Conservation (phyloP, 371 early-diverging fungal genomes). For the Mucor plumbeus region DNA sequence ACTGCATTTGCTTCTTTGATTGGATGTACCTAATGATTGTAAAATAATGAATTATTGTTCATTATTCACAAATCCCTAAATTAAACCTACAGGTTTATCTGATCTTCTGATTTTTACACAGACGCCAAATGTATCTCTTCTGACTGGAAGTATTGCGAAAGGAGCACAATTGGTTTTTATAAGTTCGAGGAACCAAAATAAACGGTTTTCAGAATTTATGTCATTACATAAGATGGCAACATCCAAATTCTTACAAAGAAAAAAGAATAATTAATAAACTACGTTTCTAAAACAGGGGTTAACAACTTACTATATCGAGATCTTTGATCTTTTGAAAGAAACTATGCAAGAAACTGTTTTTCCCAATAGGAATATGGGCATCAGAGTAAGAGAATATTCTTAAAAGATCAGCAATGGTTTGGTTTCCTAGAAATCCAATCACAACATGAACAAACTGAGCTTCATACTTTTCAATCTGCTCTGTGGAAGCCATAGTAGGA, state of each 20-base stretch:
- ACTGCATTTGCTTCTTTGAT: background rate
- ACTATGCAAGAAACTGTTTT: background rate
- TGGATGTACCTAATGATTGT: background rate
- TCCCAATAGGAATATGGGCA: background rate
- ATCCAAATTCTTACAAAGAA: conserved; percentile 1
- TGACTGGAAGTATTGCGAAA: background rate
- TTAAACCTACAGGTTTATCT: background rate
- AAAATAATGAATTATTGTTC: background rate
- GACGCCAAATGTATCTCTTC: background rate
- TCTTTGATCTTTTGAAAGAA: background rate
- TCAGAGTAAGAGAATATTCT: background rate
- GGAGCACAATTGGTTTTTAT: background rate
- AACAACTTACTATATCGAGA: background rate
- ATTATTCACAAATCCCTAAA: too few species aligned
- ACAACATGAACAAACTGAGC: background rate
- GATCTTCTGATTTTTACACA: background rate
- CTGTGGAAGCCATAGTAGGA: background rate
- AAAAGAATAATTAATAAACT: background rate
- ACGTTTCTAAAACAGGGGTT: background rate
- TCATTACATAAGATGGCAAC: background rate
- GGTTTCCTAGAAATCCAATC: background rate
- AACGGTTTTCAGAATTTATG: background rate
- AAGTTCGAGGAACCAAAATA: background rate
- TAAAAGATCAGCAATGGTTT: background rate
- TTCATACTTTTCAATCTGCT: background rate